Evolutionary conservation across 495 filamentous ascomycete species (phyloP).

Genomic region (Trypethelium eluteriae): DNA sequence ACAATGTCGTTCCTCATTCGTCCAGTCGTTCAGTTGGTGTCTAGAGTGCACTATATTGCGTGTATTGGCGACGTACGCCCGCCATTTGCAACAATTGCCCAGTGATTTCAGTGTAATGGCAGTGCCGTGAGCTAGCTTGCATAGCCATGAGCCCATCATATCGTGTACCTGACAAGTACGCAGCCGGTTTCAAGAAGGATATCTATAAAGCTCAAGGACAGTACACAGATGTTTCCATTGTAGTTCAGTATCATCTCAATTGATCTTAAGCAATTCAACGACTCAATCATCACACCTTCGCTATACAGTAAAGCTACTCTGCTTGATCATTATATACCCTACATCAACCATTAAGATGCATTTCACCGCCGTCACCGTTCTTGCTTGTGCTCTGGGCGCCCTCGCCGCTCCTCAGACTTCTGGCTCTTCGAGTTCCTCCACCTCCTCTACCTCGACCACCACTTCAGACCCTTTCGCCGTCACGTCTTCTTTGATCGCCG

Average conservation of each 20-base stretch:
- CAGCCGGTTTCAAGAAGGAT: background rate
- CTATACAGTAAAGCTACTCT: background rate
- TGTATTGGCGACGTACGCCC: background rate
- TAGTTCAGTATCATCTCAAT: background rate
- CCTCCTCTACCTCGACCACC: background rate
- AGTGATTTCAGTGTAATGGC: background rate
- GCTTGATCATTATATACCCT: background rate
- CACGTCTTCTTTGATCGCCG: background rate
- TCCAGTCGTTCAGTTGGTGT: background rate
- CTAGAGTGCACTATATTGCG: background rate
- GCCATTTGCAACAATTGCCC: background rate
- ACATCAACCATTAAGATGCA: background rate
- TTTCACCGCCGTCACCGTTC: background rate
- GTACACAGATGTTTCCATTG: background rate
- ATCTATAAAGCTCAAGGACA: background rate
- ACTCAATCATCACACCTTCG: background rate
- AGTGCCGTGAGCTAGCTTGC: background rate
- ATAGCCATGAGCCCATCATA: background rate
- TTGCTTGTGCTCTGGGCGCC: background rate
- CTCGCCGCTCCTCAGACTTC: background rate
- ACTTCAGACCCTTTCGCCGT: background rate
- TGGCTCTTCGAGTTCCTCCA: background rate
- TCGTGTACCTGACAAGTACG: background rate
- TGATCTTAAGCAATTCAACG: background rate
- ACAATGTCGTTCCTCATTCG: background rate